phyloP scores from a whole-genome alignment of 352 stramenopile genomes.

The Pythium dissimile region DNA sequence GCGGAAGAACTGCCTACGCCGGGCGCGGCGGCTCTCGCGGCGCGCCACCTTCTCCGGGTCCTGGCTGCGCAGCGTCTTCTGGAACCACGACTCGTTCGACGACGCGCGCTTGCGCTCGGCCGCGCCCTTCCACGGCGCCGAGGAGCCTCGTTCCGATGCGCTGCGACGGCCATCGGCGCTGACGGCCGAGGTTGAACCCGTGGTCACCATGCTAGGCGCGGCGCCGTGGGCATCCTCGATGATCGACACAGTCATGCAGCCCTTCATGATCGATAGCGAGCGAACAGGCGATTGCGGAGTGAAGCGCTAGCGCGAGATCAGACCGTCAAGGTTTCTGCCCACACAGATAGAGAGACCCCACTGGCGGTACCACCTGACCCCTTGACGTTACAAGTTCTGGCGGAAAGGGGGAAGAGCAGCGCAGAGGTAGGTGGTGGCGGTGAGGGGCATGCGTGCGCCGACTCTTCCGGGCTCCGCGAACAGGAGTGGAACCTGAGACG shows the following conservation, averaged over 20 bases:
- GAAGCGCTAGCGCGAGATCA: too few species aligned
- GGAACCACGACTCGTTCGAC: slow-evolving; percentile 16
- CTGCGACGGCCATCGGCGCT: background rate
- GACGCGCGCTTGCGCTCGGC: slow-evolving; percentile 11
- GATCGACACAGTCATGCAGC: slow-evolving; percentile 11
- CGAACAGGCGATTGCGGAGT: background rate
- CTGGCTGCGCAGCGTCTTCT: slow-evolving; percentile 10
- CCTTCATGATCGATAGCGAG: slow-evolving; percentile 3
- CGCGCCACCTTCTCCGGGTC: slow-evolving; percentile 5
- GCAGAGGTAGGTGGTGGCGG: too few species aligned
- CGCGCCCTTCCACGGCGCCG: slow-evolving; percentile 4
- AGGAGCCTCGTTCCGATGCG: background rate
- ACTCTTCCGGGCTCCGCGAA: slow-evolving; percentile 1
- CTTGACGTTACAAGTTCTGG: too few species aligned
- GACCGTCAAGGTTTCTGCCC: too few species aligned
- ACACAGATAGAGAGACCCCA: too few species aligned
- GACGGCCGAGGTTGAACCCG: background rate
- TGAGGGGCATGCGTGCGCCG: background rate
- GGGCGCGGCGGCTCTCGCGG: slow-evolving; percentile 9
- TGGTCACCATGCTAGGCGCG: slow-evolving; percentile 1
- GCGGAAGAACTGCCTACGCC: slow-evolving; percentile 19
- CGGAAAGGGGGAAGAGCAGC: too few species aligned
- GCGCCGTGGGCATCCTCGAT: slow-evolving; percentile 3
- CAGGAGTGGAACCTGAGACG: slow-evolving; percentile 11
- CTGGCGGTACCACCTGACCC: too few species aligned